A percentile compares a stretch with the other conserved stretches of the same genome.
Evolutionary conservation across 495 filamentous ascomycete genomes (phyloP).

Genomic region (Penicillium taxi): DNA sequence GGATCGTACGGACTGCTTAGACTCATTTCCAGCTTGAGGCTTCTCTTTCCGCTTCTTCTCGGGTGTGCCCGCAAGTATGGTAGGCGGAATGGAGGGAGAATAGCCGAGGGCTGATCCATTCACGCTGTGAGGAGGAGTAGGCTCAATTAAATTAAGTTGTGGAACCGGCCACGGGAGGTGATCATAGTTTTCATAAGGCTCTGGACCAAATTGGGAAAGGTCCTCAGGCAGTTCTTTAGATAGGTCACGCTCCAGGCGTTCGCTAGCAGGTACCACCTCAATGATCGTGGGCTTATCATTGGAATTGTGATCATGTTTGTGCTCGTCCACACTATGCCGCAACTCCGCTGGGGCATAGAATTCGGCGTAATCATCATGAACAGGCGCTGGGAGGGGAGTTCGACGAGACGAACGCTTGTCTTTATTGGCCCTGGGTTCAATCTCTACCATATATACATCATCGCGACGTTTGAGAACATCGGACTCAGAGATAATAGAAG

Average conservation of each 20-base stretch:
- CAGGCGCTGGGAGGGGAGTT: slow-evolving; percentile 19
- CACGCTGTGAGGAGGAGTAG: slow-evolving; percentile 42
- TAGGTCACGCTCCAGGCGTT: slow-evolving; percentile 12
- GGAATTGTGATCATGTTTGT: slow-evolving; percentile 11
- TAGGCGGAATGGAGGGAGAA: not conserved
- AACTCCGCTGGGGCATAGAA: slow-evolving; percentile 37
- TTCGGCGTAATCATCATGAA: slow-evolving; percentile 35
- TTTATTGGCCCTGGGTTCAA: slow-evolving; percentile 8
- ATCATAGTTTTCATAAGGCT: slow-evolving; percentile 24
- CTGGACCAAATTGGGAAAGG: slow-evolving; percentile 12
- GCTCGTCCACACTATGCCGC: slow-evolving; percentile 20
- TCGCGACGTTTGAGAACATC: slow-evolving; percentile 8
- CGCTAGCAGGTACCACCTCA: slow-evolving; percentile 26
- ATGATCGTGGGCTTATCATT: slow-evolving; percentile 24
- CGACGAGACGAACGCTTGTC: slow-evolving; percentile 20
- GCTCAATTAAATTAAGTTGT: slow-evolving; percentile 39
- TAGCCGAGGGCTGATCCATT: slow-evolving; percentile 33
- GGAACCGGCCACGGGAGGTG: slow-evolving; percentile 44
- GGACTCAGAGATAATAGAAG: slow-evolving; percentile 16
- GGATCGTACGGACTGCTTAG: slow-evolving; percentile 18
- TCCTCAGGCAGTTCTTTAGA: slow-evolving; percentile 3
- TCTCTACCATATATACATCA: slow-evolving; percentile 5
- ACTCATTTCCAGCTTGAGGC: slow-evolving; percentile 1
- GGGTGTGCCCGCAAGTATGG: not conserved
- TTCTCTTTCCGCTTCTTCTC: not conserved